Conservation (phyloP, 306 rosid genomes). For the Ochetophila trinervis region DNA sequence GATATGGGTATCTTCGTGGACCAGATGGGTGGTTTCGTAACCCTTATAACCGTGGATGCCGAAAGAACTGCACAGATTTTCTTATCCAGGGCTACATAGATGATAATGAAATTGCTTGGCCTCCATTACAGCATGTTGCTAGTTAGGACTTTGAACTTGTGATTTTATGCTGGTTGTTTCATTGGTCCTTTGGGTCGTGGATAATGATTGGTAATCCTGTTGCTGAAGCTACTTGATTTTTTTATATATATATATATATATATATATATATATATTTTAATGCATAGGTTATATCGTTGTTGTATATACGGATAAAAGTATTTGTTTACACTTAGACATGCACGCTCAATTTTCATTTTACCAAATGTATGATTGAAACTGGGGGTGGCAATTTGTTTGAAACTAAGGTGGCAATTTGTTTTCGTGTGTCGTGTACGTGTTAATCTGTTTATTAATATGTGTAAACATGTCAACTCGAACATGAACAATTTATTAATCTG, state of each 20-base stretch:
- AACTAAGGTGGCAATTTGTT: too few relatives aligned
- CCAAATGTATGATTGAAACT: not conserved
- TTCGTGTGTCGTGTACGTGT: too few relatives aligned
- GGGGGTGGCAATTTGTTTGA: too few relatives aligned
- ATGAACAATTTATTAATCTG: too few relatives aligned
- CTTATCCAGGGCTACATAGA: conserved; percentile 61
- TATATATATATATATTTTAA: too few relatives aligned
- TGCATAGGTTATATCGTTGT: not conserved
- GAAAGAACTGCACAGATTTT: conserved; percentile 78
- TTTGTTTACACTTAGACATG: not conserved
- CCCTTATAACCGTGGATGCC: conserved; percentile 76
- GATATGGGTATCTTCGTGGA: conserved; percentile 78
- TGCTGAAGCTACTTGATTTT: too few relatives aligned
- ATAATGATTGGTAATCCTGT: not conserved
- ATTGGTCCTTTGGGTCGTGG: not conserved
- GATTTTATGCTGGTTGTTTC: not conserved
- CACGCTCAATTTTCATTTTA: conserved; percentile 1
- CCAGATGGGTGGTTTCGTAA: conserved; percentile 79
- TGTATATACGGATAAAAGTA: not conserved
- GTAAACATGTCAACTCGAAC: too few relatives aligned
- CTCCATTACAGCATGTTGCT: conserved; percentile 61
- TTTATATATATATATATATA: too few relatives aligned
- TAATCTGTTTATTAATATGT: too few relatives aligned
- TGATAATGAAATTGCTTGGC: conserved; percentile 73
- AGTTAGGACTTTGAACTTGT: conserved; percentile 23